Evolutionary conservation across 768 basidiomycete species (phyloP).

Genomic region (Neoboletus brunneissimus): DNA sequence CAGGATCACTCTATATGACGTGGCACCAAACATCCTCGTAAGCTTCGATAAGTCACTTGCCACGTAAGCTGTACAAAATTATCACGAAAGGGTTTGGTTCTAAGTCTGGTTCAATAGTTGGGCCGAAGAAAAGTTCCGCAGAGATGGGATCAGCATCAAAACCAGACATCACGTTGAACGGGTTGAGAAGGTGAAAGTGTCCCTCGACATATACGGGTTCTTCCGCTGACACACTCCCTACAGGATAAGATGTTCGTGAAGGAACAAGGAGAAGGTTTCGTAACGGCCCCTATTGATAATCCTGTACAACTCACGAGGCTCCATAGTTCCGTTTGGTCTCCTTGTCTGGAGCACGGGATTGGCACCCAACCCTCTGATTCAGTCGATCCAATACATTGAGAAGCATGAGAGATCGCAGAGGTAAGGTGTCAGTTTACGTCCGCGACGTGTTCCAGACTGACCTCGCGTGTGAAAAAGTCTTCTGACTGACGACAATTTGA

Average conservation of each 20-base stretch:
- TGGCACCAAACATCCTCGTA: conserved; percentile 73
- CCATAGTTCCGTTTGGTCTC: conserved; percentile 71
- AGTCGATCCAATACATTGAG: conserved; percentile 52
- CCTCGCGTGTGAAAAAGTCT: conserved; percentile 30
- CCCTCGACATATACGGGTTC: conserved; percentile 7
- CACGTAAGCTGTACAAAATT: conserved; percentile 39
- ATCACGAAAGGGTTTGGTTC: conserved; percentile 1
- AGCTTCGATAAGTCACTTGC: conserved; percentile 68
- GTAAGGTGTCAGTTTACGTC: conserved; percentile 32
- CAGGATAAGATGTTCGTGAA: conserved; percentile 68
- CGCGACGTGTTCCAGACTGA: conserved; percentile 28
- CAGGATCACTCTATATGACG: conserved; percentile 79
- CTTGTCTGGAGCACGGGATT: conserved; percentile 89
- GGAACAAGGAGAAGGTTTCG: conserved; percentile 66
- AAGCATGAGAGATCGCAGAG: conserved; percentile 61
- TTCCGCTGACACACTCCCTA: conserved; percentile 5
- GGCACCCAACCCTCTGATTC: conserved; percentile 75
- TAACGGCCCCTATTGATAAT: conserved; percentile 4
- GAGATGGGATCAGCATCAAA: conserved; percentile 72
- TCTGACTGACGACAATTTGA: conserved; percentile 56
- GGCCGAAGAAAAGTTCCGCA: conserved; percentile 64
- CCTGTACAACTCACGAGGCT: conserved; percentile 4
- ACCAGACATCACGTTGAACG: conserved; percentile 72
- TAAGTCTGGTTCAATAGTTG: conserved; percentile 41
- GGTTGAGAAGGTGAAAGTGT: conserved; percentile 51